Percentiles rank a stretch among this genome's conserved stretches.
Evolutionary conservation across 768 basidiomycete species (phyloP).

Genomic region (Boletus huronensis): DNA sequence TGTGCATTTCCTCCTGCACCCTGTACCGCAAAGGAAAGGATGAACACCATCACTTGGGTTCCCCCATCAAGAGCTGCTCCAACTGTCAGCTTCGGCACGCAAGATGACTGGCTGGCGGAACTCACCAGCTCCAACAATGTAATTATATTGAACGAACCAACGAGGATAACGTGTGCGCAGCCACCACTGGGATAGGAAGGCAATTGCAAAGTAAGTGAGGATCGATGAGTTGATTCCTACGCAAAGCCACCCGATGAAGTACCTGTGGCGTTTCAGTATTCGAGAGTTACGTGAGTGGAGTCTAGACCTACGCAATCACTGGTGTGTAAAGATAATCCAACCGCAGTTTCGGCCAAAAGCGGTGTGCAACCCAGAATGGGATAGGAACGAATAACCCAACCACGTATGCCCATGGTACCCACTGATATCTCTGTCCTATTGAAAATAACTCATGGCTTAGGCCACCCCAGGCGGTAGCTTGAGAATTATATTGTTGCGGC

Average conservation of each 20-base stretch:
- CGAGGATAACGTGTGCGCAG: conserved; percentile 53
- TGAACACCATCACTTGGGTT: conserved; percentile 52
- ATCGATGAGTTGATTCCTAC: conserved; percentile 55
- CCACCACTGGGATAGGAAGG: conserved; percentile 58
- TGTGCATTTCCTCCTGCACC: conserved; percentile 49
- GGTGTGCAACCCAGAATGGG: conserved; percentile 41
- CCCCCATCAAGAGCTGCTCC: conserved; percentile 36
- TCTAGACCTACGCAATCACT: conserved; percentile 24
- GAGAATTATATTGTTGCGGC: conserved; percentile 30
- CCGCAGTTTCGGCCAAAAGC: conserved; percentile 32
- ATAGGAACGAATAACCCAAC: conserved; percentile 36
- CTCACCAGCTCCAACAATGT: conserved; percentile 57
- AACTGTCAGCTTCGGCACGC: not conserved
- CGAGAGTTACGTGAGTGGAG: not conserved
- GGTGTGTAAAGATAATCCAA: conserved; percentile 34
- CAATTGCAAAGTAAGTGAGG: conserved; percentile 47
- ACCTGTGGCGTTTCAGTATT: conserved; percentile 15
- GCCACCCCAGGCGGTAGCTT: conserved; percentile 42
- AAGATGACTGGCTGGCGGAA: not conserved
- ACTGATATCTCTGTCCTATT: conserved; percentile 30
- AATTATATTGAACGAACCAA: conserved; percentile 69
- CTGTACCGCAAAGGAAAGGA: conserved; percentile 48
- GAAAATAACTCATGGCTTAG: conserved; percentile 36
- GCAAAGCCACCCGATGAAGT: conserved; percentile 44
- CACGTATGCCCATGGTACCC: conserved; percentile 41